Evolutionary conservation across 2,329 filamentous ascomycete genomes (phyloP), one percentile per base, ranked within the genome.

Genomic region (Nemania diffusa): DNA sequence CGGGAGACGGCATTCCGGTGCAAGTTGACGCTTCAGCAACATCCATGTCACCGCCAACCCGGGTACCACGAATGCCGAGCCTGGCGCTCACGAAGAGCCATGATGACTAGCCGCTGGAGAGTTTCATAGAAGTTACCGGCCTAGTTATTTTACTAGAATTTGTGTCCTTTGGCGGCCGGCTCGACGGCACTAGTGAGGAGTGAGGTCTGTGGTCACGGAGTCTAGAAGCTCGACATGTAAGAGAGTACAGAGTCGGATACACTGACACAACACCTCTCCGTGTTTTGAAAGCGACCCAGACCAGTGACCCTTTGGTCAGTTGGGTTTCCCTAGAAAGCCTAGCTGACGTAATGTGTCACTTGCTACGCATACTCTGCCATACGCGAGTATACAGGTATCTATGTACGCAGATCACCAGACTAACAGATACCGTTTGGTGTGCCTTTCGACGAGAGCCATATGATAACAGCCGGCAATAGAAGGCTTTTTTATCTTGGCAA

Each of bases 271-370:
- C 26, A 48, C 52, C 53, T 50, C 9, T 29, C 34, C 40, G 40
- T 67, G 64, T 67, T 50, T 64, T 67, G 59, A 52, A 51, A 40
- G 40, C 17, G 55, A 51, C 55, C 55, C 40, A 11, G 29, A 56
- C 20, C 32, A 6, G 29, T 22, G 8, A n/a, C 42, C 40, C 9
- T 50, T 11, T 17, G 46, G 42, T 29, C 26, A 8, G n/a, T 40
- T 13, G 42, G 22, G 22, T 48, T n/a, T 22, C 7, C 13, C 5
- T 44, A 37, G 17, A 48, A 40, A 29, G 22, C 11, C 22, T 15
- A 40, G 13, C 22, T 22, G 26, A 29, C 58, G 29, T 56, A 13
- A 51, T 40, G 32, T 15, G 32, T 55, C 13, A 9, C 13, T 11
- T 37, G 9, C 17, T 17, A n/a, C n/a, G n/a, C 37, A 11, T 40